Percentiles rank a stretch among this genome's conserved stretches.
These are phyloP conservation scores for Tephrocybe sp. DNA, from an alignment of 768 basidiomycete genomes.

Conservation along the genomic window DNA sequence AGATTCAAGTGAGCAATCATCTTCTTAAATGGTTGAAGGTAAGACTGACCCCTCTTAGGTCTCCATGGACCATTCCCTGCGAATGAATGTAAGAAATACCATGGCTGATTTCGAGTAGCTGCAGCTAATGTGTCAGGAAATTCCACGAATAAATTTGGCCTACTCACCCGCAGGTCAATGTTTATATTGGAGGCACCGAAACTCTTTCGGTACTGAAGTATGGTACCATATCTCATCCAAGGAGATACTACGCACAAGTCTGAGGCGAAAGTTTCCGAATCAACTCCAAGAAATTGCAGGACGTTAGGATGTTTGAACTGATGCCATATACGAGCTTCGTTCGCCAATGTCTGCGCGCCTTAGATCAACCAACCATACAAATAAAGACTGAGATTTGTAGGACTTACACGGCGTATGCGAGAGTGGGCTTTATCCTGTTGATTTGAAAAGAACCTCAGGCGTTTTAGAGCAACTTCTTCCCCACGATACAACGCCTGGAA, in stretches of 20 bases:
- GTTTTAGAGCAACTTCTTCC: slow-evolving; percentile 16
- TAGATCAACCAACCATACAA: not conserved
- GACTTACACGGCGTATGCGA: slow-evolving; percentile 12
- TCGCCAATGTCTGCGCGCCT: slow-evolving; percentile 11
- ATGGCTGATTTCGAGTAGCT: slow-evolving; percentile 13
- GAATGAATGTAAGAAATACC: slow-evolving; percentile 15
- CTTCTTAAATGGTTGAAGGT: not conserved
- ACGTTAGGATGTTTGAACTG: slow-evolving; percentile 17
- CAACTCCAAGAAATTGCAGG: slow-evolving; percentile 17
- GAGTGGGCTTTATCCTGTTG: slow-evolving; percentile 11
- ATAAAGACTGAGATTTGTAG: not conserved
- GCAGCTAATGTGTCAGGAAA: not conserved
- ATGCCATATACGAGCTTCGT: slow-evolving; percentile 18
- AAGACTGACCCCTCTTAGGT: slow-evolving; percentile 12
- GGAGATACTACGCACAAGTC: slow-evolving; percentile 13
- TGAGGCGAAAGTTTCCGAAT: slow-evolving; percentile 13
- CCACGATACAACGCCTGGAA: slow-evolving; percentile 14
- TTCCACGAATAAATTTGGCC: not conserved
- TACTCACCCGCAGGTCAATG: slow-evolving; percentile 13
- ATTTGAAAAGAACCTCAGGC: slow-evolving; percentile 12
- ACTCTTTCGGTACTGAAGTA: slow-evolving; percentile 16
- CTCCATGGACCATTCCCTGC: slow-evolving; percentile 15
- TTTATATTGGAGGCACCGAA: slow-evolving; percentile 15
- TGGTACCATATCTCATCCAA: slow-evolving; percentile 16
- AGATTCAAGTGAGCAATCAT: not conserved